Percentiles rank a stretch among this genome's conserved stretches.
phyloP scores from a whole-genome alignment of 345 rosid genomes.

The Rhizophora apiculata region DNA sequence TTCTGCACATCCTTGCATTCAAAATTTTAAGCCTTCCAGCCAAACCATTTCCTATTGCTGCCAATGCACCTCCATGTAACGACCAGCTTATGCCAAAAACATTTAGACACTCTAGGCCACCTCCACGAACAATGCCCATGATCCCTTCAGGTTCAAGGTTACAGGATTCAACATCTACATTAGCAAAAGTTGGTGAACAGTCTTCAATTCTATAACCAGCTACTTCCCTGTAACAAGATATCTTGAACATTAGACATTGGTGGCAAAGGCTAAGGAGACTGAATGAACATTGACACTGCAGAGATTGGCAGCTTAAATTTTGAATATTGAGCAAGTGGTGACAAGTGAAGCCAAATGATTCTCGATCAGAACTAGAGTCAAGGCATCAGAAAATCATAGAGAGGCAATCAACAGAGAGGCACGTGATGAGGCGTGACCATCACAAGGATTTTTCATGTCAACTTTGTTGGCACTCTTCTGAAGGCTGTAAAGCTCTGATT shows the following conservation, averaged over 20 bases:
- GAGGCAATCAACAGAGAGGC: slow-evolving; percentile 73
- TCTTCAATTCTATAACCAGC: slow-evolving; percentile 54
- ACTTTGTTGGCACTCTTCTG: slow-evolving; percentile 38
- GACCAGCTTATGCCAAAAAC: slow-evolving; percentile 31
- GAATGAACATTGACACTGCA: slow-evolving; percentile 54
- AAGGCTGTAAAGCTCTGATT: slow-evolving; percentile 53
- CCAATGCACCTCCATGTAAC: slow-evolving; percentile 33
- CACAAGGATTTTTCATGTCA: slow-evolving; percentile 42
- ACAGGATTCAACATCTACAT: slow-evolving; percentile 56
- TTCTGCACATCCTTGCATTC: slow-evolving; percentile 58
- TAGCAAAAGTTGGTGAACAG: slow-evolving; percentile 50
- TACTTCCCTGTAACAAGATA: slow-evolving; percentile 46
- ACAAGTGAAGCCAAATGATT: slow-evolving; percentile 76
- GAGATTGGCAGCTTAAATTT: slow-evolving; percentile 43
- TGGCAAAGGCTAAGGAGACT: slow-evolving; percentile 31
- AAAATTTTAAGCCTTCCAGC: slow-evolving; percentile 51
- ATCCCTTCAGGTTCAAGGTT: slow-evolving; percentile 52
- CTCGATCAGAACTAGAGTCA: slow-evolving; percentile 42
- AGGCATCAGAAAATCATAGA: slow-evolving; percentile 52
- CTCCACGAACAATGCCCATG: slow-evolving; percentile 57
- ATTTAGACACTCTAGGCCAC: slow-evolving; percentile 57
- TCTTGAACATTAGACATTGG: slow-evolving; percentile 47
- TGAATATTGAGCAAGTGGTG: slow-evolving; percentile 62
- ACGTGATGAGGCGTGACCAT: slow-evolving; percentile 38
- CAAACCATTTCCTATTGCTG: slow-evolving; percentile 49